Conservation (phyloP, 1,284 basidiomycete species). For the Trametes sp. region DNA sequence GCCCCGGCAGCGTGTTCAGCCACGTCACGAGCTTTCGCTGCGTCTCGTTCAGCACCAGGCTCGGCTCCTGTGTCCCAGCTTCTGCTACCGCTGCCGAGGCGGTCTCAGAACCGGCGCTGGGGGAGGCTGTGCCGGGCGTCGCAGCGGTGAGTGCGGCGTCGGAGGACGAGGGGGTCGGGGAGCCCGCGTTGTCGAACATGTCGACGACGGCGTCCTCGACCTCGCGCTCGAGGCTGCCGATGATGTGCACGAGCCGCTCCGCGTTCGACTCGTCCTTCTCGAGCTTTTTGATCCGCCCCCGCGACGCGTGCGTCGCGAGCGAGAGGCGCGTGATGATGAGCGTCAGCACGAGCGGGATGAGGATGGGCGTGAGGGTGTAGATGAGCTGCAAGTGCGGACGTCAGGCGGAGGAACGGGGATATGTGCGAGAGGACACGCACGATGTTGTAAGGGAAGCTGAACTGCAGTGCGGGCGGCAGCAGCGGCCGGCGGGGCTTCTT, state of each 20-base stretch:
- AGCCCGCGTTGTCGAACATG: slow-evolving; percentile 44
- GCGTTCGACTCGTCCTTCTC: slow-evolving; percentile 57
- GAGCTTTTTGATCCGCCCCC: slow-evolving; percentile 64
- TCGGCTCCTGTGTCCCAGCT: slow-evolving; percentile 6
- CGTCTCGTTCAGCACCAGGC: slow-evolving; percentile 59
- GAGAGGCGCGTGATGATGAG: slow-evolving; percentile 59
- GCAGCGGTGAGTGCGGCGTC: slow-evolving; percentile 3
- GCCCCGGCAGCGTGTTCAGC: slow-evolving; percentile 69
- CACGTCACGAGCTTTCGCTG: slow-evolving; percentile 59
- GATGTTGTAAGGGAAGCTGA: slow-evolving; percentile 75
- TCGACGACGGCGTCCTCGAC: slow-evolving; percentile 65
- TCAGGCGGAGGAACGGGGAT: too few relatives aligned
- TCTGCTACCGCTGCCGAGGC: background rate
- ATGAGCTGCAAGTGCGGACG: slow-evolving; percentile 49
- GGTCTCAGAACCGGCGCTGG: background rate
- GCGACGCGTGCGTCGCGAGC: slow-evolving; percentile 61
- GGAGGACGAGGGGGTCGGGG: slow-evolving; percentile 4
- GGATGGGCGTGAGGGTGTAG: slow-evolving; percentile 63
- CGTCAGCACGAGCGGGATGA: slow-evolving; percentile 67
- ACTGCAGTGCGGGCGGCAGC: slow-evolving; percentile 71
- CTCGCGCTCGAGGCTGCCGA: slow-evolving; percentile 63
- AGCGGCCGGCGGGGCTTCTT: slow-evolving; percentile 48
- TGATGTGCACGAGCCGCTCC: slow-evolving; percentile 56
- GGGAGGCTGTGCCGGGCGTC: background rate
- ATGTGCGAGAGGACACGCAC: slow-evolving; percentile 50